Evolutionary conservation across 768 basidiomycete genomes (phyloP).

Genomic region (Cytidiella melzeri): DNA sequence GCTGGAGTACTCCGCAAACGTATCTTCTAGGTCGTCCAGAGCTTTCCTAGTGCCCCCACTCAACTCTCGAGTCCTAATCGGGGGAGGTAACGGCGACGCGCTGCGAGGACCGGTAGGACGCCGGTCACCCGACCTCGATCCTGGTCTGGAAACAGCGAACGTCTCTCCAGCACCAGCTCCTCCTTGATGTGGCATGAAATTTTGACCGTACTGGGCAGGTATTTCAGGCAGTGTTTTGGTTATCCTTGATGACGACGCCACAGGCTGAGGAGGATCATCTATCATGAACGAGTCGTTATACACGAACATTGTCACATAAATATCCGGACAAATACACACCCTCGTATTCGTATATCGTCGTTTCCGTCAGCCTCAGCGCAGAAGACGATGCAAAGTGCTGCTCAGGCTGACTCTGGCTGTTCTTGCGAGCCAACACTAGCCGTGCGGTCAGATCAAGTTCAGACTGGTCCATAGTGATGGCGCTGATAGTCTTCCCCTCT

Average conservation of each 20-base stretch:
- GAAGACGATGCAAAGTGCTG: slow-evolving; percentile 34
- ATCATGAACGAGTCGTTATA: too few species aligned
- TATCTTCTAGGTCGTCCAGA: slow-evolving; percentile 39
- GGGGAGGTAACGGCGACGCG: slow-evolving; percentile 59
- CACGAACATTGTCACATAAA: too few species aligned
- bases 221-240: slow-evolving; percentile 26
- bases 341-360: slow-evolving; percentile 75
- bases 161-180: slow-evolving; percentile 35
- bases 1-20: slow-evolving; percentile 17
- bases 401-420: slow-evolving; percentile 71
- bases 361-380: slow-evolving; percentile 46
- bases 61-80: slow-evolving; percentile 28
- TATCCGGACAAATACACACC: neutral
- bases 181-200: slow-evolving; percentile 43
- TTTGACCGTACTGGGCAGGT: slow-evolving; percentile 25
- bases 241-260: slow-evolving; percentile 42
- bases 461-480: slow-evolving; percentile 49
- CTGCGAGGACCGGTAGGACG: slow-evolving; percentile 71
- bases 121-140: slow-evolving; percentile 36
- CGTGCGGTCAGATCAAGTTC: slow-evolving; percentile 74
- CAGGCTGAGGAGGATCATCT: slow-evolving; percentile 60
- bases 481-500: slow-evolving; percentile 26
- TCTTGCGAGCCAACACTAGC: slow-evolving; percentile 76
- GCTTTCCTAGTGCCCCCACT: too few species aligned
- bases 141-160: slow-evolving; percentile 17